phyloP scores from a whole-genome alignment of 2,329 filamentous ascomycete genomes.

The Cercospora beticola region DNA sequence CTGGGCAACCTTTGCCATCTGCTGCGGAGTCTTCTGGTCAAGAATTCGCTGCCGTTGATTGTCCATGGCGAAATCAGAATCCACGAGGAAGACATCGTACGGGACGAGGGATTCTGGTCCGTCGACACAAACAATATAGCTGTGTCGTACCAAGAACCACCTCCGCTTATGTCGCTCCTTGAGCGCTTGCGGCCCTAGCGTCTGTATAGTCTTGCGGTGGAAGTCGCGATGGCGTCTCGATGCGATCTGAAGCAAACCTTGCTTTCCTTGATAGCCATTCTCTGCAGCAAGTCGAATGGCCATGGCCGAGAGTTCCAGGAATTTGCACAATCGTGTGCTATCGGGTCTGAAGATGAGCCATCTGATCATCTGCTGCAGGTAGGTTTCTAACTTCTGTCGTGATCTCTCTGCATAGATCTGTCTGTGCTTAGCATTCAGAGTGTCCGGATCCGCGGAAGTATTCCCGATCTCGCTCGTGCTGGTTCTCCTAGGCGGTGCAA shows the following conservation, averaged over 20 bases:
- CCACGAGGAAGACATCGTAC: conserved; percentile 97
- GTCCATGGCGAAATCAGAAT: conserved; percentile 79
- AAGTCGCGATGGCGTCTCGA: conserved; percentile 65
- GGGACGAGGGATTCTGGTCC: conserved; percentile 98
- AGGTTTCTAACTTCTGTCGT: conserved; percentile 80
- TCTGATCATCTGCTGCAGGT: conserved; percentile 88
- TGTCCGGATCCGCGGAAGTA: conserved; percentile 39
- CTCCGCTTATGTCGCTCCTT: conserved; percentile 84
- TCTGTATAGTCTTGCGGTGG: conserved; percentile 28
- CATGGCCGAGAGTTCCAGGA: conserved; percentile 89
- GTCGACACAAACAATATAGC: conserved; percentile 97
- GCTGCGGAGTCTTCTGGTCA: conserved; percentile 58
- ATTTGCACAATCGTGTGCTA: conserved; percentile 93
- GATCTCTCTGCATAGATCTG: conserved; percentile 75
- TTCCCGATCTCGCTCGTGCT: conserved; percentile 47
- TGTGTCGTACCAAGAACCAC: conserved; percentile 97
- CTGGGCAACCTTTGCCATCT: conserved; percentile 62
- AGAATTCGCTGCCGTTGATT: conserved; percentile 59
- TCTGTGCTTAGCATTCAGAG: conserved; percentile 31
- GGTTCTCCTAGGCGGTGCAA: conserved; percentile 59
- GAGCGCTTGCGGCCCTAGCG: conserved; percentile 62
- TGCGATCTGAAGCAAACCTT: conserved; percentile 89
- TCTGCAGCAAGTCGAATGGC: conserved; percentile 92
- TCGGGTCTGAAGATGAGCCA: conserved; percentile 97
- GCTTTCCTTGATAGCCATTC: conserved; percentile 95